Conservation (phyloP, 2,329 filamentous ascomycete species). For the Fusarium circinatum region DNA sequence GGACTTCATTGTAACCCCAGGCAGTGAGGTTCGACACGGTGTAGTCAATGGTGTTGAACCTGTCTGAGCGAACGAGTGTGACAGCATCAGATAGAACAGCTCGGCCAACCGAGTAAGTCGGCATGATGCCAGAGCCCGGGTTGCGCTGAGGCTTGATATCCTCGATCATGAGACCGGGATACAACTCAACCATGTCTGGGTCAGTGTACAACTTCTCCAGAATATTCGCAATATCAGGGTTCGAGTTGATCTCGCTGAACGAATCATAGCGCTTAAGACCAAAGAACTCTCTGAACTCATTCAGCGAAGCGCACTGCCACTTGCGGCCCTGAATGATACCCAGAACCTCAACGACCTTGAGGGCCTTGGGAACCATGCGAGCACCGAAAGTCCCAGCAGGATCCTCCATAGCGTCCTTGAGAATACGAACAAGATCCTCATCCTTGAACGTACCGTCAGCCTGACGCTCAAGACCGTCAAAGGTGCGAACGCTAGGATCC, state of each 20-base stretch:
- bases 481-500: slow-evolving; percentile 59
- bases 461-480: slow-evolving; percentile 59
- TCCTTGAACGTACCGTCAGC: slow-evolving; percentile 65
- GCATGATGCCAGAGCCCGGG: slow-evolving; percentile 54
- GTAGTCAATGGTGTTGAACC: slow-evolving; percentile 66
- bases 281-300: slow-evolving; percentile 73
- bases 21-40: slow-evolving; percentile 54
- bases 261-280: slow-evolving; percentile 64
- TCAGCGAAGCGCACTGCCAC: slow-evolving; percentile 70
- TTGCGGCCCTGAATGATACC: slow-evolving; percentile 70
- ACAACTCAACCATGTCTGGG: slow-evolving; percentile 75
- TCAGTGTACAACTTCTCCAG: slow-evolving; percentile 70
- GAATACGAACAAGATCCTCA: slow-evolving; percentile 64
- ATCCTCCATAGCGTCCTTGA: slow-evolving; percentile 69
- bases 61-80: slow-evolving; percentile 66
- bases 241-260: slow-evolving; percentile 68
- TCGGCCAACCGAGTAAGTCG: slow-evolving; percentile 62
- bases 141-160: slow-evolving; percentile 62
- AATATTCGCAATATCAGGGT: slow-evolving; percentile 64
- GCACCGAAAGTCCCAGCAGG: slow-evolving; percentile 69
- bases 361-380: slow-evolving; percentile 65
- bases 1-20: slow-evolving; percentile 54
- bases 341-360: slow-evolving; percentile 70
- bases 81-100: slow-evolving; percentile 70
- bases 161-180: slow-evolving; percentile 74